Percentiles rank a stretch among this genome's conserved stretches.
Conservation (phyloP, 2,329 filamentous ascomycete genomes). For the Pestalotiopsis sp. region DNA sequence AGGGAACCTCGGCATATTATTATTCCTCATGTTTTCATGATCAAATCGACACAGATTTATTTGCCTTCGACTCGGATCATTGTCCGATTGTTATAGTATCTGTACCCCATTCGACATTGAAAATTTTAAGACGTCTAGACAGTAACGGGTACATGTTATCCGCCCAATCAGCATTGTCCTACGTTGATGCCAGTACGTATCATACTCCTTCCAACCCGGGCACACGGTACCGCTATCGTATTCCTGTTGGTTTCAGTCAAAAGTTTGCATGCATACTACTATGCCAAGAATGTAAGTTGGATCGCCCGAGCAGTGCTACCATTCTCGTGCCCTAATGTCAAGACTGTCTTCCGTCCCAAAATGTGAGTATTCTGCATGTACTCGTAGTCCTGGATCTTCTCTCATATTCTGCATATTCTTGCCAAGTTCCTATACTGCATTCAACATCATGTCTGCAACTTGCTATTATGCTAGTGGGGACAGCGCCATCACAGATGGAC, state of each 20-base stretch:
- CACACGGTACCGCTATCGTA: neutral
- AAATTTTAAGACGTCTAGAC: no score
- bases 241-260: neutral
- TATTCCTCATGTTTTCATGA: no score
- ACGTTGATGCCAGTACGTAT: neutral
- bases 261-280: neutral
- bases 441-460: neutral
- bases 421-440: neutral
- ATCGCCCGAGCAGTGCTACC: neutral
- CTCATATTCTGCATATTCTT: neutral
- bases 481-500: neutral
- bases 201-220: neutral
- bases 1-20: no score
- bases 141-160: neutral
- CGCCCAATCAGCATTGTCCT: neutral
- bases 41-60: no score
- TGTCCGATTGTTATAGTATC: no score
- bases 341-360: neutral
- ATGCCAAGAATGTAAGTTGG: neutral
- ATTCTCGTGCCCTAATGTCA: neutral
- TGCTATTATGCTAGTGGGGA: neutral
- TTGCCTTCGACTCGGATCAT: no score
- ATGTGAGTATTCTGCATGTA: neutral
- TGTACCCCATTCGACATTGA: no score
- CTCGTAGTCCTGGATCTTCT: neutral